These are phyloP conservation scores for Chytriomyces confervae DNA, from an alignment of 192 early-diverging fungal species.

Conservation along the genomic window DNA sequence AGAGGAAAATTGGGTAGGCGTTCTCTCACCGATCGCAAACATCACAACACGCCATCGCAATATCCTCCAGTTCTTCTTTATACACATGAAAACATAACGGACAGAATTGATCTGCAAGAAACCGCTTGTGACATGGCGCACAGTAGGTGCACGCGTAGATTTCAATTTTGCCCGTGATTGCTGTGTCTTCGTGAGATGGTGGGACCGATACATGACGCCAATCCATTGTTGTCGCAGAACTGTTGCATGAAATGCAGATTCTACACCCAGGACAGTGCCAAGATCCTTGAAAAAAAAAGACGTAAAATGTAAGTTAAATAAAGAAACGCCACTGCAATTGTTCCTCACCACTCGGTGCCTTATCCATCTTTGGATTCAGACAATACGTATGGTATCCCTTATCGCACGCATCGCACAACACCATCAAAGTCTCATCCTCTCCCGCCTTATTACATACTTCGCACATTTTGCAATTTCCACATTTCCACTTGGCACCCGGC, in stretches of 20 bases:
- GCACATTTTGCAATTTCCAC: slow-evolving; percentile 60
- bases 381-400: slow-evolving; percentile 62
- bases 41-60: slow-evolving; percentile 60
- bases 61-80: slow-evolving; percentile 49
- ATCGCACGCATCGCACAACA: slow-evolving; percentile 64
- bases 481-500: slow-evolving; percentile 52
- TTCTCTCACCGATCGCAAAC: slow-evolving; percentile 49
- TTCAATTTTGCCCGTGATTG: slow-evolving; percentile 35
- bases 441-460: slow-evolving; percentile 51
- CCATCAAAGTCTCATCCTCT: slow-evolving; percentile 58
- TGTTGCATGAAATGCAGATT: slow-evolving; percentile 48
- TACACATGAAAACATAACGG: slow-evolving; percentile 59
- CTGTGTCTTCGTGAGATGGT: slow-evolving; percentile 27
- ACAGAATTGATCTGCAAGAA: slow-evolving; percentile 47
- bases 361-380: slow-evolving; percentile 51
- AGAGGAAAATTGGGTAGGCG: background rate
- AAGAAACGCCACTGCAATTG: background rate
- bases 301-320: background rate
- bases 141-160: slow-evolving; percentile 58
- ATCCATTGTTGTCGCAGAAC: slow-evolving; percentile 8
- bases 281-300: slow-evolving; percentile 29
- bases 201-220: slow-evolving; percentile 52
- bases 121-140: slow-evolving; percentile 44
- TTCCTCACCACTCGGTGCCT: slow-evolving; percentile 51
- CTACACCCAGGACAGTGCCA: slow-evolving; percentile 58